Evolutionary conservation across 1,139 yeast genomes (phyloP), one percentile per base, ranked within the genome.

Genomic region (Suzukiozyma palmioleophila): DNA sequence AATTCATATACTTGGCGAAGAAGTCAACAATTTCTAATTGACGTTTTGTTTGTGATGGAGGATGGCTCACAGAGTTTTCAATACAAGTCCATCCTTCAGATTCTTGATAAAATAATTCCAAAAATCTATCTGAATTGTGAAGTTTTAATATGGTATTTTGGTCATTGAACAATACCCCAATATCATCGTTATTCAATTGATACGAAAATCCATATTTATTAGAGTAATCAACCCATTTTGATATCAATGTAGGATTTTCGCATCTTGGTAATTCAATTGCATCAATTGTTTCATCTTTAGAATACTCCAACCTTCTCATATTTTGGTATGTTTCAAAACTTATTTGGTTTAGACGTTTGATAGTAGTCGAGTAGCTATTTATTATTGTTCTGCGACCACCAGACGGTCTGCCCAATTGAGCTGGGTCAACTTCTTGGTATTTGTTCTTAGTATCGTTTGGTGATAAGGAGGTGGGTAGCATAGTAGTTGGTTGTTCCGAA

Each of bases 211-310:
- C 99, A 61, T 90, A 95, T 57, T 86, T 88, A 65, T 90, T 89
- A 32, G 96, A 86, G 59, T 92, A 92, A 60, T 94, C 98, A 25
- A 94, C 98, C 99, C 99, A 94, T 59, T 90, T 90, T 47, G 95
- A 84, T 37, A 92, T 83, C 46, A 87, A 78, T 12, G 83, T 75
- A 11, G 92, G 92, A 47, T 78, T 77, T 50, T 75, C 81, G 49
- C 77, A 71, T 16, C 63, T 56, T 33, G 75, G 75, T 40, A 69
- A 62, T 48, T 66, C 74, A 39, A 57, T 49, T 7, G 62, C 50
- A 38, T 64, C 69, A n/a, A 64, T 50, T 34, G 55, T 57, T 16
- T 59, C 66, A 43, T 67, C 58, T 38, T 60, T 56, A 33, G 64
- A 52, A 41, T 57, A 54, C 41, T 69, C 71, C 41, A 71, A 59